Percentiles rank a stretch among this genome's conserved stretches.
Conservation (phyloP, 371 early-diverging fungal species). For the Mucor lusitanicus region DNA sequence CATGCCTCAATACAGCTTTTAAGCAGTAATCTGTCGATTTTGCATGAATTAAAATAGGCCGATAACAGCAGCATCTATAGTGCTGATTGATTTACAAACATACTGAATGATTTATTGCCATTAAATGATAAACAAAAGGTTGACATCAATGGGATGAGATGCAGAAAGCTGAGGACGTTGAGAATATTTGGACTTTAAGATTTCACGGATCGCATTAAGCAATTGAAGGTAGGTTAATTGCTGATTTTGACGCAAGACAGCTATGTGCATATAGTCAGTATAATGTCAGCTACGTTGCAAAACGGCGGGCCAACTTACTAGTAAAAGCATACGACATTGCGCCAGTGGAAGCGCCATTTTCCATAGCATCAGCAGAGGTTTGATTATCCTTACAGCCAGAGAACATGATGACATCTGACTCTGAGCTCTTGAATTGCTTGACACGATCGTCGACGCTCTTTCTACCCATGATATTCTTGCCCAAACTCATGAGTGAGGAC, state of each 20-base stretch:
- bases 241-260: conserved; percentile 59
- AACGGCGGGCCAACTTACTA: conserved; percentile 18
- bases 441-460: conserved; percentile 35
- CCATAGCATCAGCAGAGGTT: conserved; percentile 85
- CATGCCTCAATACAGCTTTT: no score
- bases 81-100: no score
- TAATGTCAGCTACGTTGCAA: background rate
- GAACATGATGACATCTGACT: conserved; percentile 86
- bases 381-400: conserved; percentile 90
- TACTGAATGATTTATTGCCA: no score
- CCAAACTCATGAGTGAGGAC: conserved; percentile 48
- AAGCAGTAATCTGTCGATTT: no score
- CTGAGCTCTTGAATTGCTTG: conserved; percentile 56
- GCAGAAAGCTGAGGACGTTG: conserved; percentile 85
- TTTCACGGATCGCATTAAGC: conserved; percentile 68
- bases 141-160: conserved; percentile 80
- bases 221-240: conserved; percentile 76
- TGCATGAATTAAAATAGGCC: no score
- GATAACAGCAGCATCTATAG: no score
- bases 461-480: conserved; percentile 42
- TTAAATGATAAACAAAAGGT: conserved; percentile 70
- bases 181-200: conserved; percentile 69
- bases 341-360: conserved; percentile 68
- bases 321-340: conserved; percentile 90
- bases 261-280: conserved; percentile 13